phyloP scores from a whole-genome alignment of 139 green algal genomes.

The Eudorina sp. region DNA sequence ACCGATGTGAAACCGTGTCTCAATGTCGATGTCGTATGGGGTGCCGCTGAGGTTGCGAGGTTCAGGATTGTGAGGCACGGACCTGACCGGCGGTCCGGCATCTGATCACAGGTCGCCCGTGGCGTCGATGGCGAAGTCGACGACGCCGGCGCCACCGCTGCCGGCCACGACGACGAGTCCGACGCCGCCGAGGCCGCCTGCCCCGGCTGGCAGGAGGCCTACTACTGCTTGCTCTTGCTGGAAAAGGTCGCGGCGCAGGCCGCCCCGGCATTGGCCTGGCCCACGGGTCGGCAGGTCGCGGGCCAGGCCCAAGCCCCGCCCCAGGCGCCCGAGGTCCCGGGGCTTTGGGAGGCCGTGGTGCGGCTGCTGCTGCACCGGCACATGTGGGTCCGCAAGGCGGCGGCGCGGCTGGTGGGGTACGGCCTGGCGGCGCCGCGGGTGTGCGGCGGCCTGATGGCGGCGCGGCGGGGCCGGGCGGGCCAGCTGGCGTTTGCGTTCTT shows the following conservation, averaged over 20 bases:
- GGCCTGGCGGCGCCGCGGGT: slow-evolving; percentile 67
- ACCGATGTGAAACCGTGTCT: too few relatives aligned
- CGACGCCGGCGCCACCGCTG: slow-evolving; percentile 1
- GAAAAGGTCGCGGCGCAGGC: slow-evolving; percentile 72
- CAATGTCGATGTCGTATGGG: too few relatives aligned
- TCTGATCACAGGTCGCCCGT: background rate
- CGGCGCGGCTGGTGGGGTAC: slow-evolving; percentile 77
- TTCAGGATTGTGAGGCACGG: too few relatives aligned
- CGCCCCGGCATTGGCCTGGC: background rate
- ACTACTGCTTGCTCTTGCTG: slow-evolving; percentile 82
- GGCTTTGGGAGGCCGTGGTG: slow-evolving; percentile 46
- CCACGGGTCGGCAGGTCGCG: background rate
- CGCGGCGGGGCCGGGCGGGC: slow-evolving; percentile 4
- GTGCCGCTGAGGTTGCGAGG: too few relatives aligned
- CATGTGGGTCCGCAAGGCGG: slow-evolving; percentile 89
- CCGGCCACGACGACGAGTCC: slow-evolving; percentile 17
- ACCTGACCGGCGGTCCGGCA: too few relatives aligned
- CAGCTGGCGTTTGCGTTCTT: slow-evolving; percentile 71
- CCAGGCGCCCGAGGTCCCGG: background rate
- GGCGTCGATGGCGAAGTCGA: background rate
- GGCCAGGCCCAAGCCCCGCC: background rate
- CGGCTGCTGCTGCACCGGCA: slow-evolving; percentile 78
- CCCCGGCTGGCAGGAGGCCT: slow-evolving; percentile 85
- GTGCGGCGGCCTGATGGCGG: slow-evolving; percentile 45
- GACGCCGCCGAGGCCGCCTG: slow-evolving; percentile 13